Evolutionary conservation across 2,329 filamentous ascomycete species (phyloP), one percentile per base, ranked within the genome.

Genomic region (Trichoderma atroviride): DNA sequence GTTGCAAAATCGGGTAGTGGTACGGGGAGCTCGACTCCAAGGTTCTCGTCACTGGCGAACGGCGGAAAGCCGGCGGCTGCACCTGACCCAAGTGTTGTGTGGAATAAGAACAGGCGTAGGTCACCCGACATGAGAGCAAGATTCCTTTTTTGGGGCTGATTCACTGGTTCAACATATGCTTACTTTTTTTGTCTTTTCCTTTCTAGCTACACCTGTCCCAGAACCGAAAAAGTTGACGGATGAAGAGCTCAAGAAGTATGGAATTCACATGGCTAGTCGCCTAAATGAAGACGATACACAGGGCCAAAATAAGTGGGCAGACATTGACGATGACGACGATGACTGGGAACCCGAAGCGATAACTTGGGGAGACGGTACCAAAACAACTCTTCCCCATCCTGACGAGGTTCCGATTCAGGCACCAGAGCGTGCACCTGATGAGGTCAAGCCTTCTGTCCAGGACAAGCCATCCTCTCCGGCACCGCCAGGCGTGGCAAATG

Each of bases 71-170:
- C 85, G 40, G 84, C 85, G 22, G 77, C 86, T 70, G 89, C 88
- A 31, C 91, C 92, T 16, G 92, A 94, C 78, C 85, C 87, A 35
- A 92, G 83, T 78, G 91, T 87, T 65, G 92, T 96, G 52, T 96
- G 93, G 93, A 96, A 96, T 82, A 94, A 94, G 81, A 96, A 96
- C 78, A 86, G 90, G 83, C 91, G 92, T 91, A 87, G 78, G 90
- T 83, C 14, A 59, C 13, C 37, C 37, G n/a, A 50, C 27, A 11
- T 29, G 47, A 19, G 55, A 64, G 33, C n/a, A 60, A 31, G 59
- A n/a, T 4, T 58, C 27, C 27, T 10, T 24, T 52, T 70, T 29
- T 16, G 27, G 16, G 29, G 19, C 33, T 58, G 19, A 19, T 22
- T n/a, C 70, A 72, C 76, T 79, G 74, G 78, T 52, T 40, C 43